Conservation (phyloP, 2,329 filamentous ascomycete genomes). For the Colletotrichum sp. region DNA sequence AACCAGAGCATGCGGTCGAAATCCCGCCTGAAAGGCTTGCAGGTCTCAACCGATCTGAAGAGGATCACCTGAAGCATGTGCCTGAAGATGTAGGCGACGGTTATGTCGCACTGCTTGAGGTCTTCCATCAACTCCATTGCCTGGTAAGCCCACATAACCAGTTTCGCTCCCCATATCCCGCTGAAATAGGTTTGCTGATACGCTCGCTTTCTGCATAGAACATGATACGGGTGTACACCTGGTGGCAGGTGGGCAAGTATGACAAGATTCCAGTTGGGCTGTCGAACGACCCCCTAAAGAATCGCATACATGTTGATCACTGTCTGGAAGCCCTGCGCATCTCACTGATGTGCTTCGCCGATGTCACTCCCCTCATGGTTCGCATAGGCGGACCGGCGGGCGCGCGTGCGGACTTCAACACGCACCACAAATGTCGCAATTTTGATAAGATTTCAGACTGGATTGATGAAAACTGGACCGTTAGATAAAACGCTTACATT, state of each 20-base stretch:
- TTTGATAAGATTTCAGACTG: slow-evolving; percentile 22
- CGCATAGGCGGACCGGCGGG: background rate
- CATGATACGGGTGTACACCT: slow-evolving; percentile 20
- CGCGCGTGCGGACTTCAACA: slow-evolving; percentile 18
- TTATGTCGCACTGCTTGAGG: slow-evolving; percentile 19
- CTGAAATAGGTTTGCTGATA: background rate
- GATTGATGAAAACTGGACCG: slow-evolving; percentile 17
- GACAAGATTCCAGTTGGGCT: background rate
- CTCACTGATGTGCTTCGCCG: slow-evolving; percentile 21
- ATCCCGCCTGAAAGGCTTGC: background rate
- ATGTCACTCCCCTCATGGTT: slow-evolving; percentile 20
- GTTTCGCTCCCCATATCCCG: too few species aligned
- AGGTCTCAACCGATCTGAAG: background rate
- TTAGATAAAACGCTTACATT: background rate
- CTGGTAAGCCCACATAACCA: background rate
- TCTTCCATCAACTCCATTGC: slow-evolving; percentile 23
- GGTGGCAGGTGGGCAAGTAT: slow-evolving; percentile 13
- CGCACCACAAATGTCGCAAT: slow-evolving; percentile 22
- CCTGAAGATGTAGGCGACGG: background rate
- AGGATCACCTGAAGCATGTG: background rate
- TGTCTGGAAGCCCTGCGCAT: slow-evolving; percentile 22
- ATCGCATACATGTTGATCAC: slow-evolving; percentile 22
- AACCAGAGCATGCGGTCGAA: background rate
- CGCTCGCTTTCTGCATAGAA: background rate
- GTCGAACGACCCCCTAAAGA: slow-evolving; percentile 9